phyloP scores from a whole-genome alignment of 495 filamentous ascomycete genomes.

The Haplographium delicatum region DNA sequence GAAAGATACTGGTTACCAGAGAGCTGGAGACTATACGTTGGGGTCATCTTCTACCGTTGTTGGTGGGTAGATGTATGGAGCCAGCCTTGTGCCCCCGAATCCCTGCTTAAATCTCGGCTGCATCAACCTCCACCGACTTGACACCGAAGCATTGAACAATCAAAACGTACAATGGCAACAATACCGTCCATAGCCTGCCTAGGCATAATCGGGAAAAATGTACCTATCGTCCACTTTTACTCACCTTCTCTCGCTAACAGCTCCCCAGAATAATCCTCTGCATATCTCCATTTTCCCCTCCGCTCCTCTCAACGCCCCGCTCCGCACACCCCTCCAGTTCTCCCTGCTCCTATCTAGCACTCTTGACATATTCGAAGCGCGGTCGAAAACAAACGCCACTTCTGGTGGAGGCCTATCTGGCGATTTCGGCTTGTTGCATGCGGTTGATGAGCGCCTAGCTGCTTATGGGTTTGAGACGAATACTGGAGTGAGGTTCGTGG shows the following conservation, averaged over 20 bases:
- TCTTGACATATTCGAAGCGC: slow-evolving; percentile 88
- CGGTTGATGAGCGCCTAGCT: slow-evolving; percentile 84
- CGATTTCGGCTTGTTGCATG: slow-evolving; percentile 87
- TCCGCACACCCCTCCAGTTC: slow-evolving; percentile 69
- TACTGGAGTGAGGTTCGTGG: slow-evolving; percentile 83
- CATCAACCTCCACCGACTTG: background rate
- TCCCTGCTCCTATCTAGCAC: slow-evolving; percentile 85
- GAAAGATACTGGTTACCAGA: too few species aligned
- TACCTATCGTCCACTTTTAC: slow-evolving; percentile 34
- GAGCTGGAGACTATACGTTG: too few species aligned
- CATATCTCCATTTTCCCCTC: slow-evolving; percentile 82
- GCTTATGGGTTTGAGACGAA: slow-evolving; percentile 97
- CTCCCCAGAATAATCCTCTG: slow-evolving; percentile 82
- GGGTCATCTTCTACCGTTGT: background rate
- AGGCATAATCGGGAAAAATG: slow-evolving; percentile 87
- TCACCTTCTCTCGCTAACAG: slow-evolving; percentile 12
- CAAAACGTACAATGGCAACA: slow-evolving; percentile 21
- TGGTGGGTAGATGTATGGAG: too few species aligned
- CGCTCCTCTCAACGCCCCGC: slow-evolving; percentile 34
- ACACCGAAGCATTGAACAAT: background rate
- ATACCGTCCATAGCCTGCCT: slow-evolving; percentile 81
- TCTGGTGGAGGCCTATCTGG: slow-evolving; percentile 51
- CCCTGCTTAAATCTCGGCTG: slow-evolving; percentile 3
- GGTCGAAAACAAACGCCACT: slow-evolving; percentile 58
- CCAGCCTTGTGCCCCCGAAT: slow-evolving; percentile 8